phyloP scores from a whole-genome alignment of 73 alveolate genomes.

The Breviolum minutum region DNA sequence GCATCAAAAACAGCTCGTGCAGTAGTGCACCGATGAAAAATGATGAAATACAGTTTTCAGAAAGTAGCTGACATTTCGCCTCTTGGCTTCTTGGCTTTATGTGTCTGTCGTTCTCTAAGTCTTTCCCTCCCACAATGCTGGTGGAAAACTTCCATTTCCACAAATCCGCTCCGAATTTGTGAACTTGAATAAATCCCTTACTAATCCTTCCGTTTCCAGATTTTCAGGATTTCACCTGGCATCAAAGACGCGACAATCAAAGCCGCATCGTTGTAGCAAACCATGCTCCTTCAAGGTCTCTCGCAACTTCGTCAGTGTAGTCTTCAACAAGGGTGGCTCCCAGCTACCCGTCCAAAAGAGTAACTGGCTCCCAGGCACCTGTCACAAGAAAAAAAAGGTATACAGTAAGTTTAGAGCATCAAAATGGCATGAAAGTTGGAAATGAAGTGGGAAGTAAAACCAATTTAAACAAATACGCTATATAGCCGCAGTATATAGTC shows the following conservation, averaged over 20 bases:
- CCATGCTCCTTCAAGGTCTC: not conserved
- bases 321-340: conserved; percentile 44
- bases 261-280: conserved; percentile 48
- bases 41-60: too few relatives aligned
- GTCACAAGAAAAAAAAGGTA: not conserved
- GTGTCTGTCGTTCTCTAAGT: too few relatives aligned
- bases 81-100: too few relatives aligned
- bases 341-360: conserved; percentile 86
- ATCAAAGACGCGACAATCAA: conserved; percentile 14
- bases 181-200: too few relatives aligned
- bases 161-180: too few relatives aligned
- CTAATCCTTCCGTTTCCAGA: too few relatives aligned
- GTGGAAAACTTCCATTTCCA: too few relatives aligned
- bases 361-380: conserved; percentile 88
- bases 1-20: too few relatives aligned
- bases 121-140: too few relatives aligned
- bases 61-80: too few relatives aligned
- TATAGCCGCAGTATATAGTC: not conserved
- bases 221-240: not conserved
- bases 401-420: not conserved
- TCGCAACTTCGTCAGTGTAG: not conserved
- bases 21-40: too few relatives aligned
- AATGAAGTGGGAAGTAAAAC: too few relatives aligned
- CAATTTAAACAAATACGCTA: not conserved
- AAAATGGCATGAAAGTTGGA: not conserved